phyloP scores from a whole-genome alignment of 306 rosid genomes.

The Dryas octopetala region DNA sequence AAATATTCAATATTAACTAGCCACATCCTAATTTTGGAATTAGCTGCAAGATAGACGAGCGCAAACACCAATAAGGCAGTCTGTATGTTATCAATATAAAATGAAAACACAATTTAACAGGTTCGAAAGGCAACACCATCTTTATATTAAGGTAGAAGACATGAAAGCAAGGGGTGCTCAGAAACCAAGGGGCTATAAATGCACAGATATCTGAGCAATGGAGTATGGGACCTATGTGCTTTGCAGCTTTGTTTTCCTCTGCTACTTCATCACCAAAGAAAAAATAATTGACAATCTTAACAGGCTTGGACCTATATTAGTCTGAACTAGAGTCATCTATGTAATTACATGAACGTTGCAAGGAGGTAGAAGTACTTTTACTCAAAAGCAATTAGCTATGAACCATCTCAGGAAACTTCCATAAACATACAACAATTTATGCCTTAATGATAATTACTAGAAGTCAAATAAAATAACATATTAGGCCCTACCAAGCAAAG shows the following conservation, averaged over 20 bases:
- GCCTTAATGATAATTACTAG: not conserved
- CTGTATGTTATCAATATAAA: constrained; percentile 1
- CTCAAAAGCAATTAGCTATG: not conserved
- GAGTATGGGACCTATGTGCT: no score
- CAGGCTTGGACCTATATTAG: not conserved
- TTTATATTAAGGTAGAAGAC: not conserved
- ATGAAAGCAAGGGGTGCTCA: not conserved
- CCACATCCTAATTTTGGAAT: not conserved
- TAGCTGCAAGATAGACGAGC: not conserved
- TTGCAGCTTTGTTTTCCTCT: not conserved
- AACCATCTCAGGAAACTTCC: not conserved
- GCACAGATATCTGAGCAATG: no score
- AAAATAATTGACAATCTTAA: not conserved
- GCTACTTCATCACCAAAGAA: not conserved
- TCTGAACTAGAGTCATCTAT: not conserved
- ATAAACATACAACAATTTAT: not conserved
- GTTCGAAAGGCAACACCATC: not conserved
- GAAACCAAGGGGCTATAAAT: not conserved
- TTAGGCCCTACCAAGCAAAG: not conserved
- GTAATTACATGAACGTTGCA: not conserved
- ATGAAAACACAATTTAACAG: not conserved
- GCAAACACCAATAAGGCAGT: no score
- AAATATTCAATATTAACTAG: not conserved
- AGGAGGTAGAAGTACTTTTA: not conserved
- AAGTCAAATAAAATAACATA: not conserved